Conservation (phyloP, 768 basidiomycete species). For the Auricularia cornea region DNA sequence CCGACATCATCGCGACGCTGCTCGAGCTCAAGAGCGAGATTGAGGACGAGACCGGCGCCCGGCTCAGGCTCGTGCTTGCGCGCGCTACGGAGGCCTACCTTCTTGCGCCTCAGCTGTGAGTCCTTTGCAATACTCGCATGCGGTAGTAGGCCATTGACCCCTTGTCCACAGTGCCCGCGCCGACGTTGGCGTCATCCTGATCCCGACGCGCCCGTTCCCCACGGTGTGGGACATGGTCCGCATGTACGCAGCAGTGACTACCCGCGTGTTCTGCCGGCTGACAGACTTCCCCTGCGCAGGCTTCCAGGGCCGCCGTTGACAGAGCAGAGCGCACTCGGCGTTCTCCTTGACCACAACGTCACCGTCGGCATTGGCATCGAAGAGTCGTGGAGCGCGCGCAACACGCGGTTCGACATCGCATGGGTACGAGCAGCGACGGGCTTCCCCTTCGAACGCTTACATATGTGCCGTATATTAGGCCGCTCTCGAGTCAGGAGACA, state of each 20-base stretch:
- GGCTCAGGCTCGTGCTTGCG: conserved; percentile 41
- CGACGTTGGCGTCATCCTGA: conserved; percentile 60
- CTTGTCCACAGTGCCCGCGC: conserved; percentile 24
- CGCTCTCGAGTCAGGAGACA: conserved; percentile 28
- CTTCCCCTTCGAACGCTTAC: conserved; percentile 60
- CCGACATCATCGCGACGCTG: conserved; percentile 61
- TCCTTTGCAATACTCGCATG: background rate
- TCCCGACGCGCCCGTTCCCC: conserved; percentile 66
- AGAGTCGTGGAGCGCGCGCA: conserved; percentile 65
- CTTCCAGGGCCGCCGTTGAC: conserved; percentile 70
- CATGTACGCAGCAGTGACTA: conserved; percentile 37
- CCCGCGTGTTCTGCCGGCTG: background rate
- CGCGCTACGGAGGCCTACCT: conserved; percentile 64
- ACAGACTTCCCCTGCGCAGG: conserved; percentile 25
- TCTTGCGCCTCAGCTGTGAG: conserved; percentile 62
- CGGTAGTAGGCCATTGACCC: background rate
- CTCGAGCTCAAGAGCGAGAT: conserved; percentile 57
- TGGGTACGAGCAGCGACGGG: conserved; percentile 5
- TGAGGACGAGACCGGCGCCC: conserved; percentile 33
- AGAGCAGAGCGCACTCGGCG: conserved; percentile 46
- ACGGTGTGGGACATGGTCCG: conserved; percentile 55
- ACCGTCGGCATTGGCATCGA: conserved; percentile 60
- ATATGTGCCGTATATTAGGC: conserved; percentile 38
- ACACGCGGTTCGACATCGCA: conserved; percentile 45
- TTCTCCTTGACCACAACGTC: conserved; percentile 60